Evolutionary conservation across 805 yeast genomes (phyloP).

Genomic region (Spathaspora hagerdaliae): DNA sequence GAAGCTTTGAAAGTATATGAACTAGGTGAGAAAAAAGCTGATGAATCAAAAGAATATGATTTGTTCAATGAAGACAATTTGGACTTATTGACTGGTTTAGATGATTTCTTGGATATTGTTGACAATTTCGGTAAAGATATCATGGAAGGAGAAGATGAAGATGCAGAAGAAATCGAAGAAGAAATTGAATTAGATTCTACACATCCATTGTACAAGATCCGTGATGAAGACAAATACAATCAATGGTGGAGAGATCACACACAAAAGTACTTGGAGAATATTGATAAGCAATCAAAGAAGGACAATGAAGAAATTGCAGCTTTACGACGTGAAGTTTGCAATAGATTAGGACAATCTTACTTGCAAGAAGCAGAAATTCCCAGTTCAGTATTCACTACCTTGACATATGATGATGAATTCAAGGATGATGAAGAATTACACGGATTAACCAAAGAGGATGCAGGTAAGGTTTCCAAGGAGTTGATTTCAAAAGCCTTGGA

Average conservation of each 20-base stretch:
- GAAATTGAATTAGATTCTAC: constrained; percentile 36
- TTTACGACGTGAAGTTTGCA: constrained; percentile 39
- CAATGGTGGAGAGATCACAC: constrained; percentile 54
- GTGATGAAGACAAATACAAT: constrained; percentile 41
- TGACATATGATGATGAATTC: constrained; percentile 53
- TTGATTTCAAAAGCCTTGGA: constrained; percentile 51
- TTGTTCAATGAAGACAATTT: constrained; percentile 40
- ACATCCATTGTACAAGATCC: constrained; percentile 54
- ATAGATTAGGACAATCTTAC: constrained; percentile 58
- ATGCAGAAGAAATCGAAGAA: constrained; percentile 33
- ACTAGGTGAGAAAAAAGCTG: constrained; percentile 31
- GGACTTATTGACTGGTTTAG: constrained; percentile 54
- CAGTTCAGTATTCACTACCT: constrained; percentile 47
- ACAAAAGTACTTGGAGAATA: constrained; percentile 24
- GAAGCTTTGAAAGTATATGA: constrained; percentile 45
- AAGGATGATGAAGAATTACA: constrained; percentile 22
- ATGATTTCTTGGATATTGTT: constrained; percentile 65
- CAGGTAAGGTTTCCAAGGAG: constrained; percentile 47
- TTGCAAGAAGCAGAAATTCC: constrained; percentile 65
- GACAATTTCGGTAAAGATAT: constrained; percentile 59
- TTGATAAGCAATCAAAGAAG: constrained; percentile 18
- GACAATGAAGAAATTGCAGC: background rate
- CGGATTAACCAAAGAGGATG: constrained; percentile 36
- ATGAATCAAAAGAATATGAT: constrained; percentile 18
- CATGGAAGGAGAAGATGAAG: constrained; percentile 49